These are phyloP conservation scores for Salix udensis DNA, from an alignment of 345 rosid genomes.

Conservation along the genomic window DNA sequence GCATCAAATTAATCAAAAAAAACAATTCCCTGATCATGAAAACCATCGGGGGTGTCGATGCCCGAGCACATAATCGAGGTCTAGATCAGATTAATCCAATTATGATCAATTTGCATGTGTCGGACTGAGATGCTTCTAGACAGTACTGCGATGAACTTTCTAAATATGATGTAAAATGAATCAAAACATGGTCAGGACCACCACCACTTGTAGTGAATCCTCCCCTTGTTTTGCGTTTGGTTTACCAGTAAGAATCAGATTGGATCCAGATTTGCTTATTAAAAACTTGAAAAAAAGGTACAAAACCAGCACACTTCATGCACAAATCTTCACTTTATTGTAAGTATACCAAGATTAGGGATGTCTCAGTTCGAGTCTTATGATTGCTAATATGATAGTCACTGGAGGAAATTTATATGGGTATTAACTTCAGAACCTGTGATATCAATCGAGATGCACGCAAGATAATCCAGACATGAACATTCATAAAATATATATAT, in stretches of 20 bases:
- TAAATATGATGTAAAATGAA: not conserved
- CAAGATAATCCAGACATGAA: rapidly evolving
- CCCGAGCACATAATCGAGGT: slow-evolving; percentile 6
- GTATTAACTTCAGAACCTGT: not conserved
- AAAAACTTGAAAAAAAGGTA: not conserved
- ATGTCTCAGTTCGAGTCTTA: rapidly evolving
- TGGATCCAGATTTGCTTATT: not conserved
- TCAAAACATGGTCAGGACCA: not conserved
- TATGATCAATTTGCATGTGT: slow-evolving; percentile 5
- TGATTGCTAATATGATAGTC: too few relatives aligned
- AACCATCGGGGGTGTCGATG: slow-evolving; percentile 9
- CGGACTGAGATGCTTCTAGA: not conserved
- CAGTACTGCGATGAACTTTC: not conserved
- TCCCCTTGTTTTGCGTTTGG: slow-evolving; percentile 7
- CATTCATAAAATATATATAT: too few relatives aligned
- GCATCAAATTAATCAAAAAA: not conserved
- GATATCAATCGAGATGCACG: not conserved
- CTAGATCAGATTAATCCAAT: not conserved
- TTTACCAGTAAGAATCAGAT: not conserved
- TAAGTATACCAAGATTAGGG: not conserved
- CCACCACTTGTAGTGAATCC: not conserved
- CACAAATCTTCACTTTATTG: not conserved
- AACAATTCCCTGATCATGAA: slow-evolving; percentile 8
- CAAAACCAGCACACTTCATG: not conserved
- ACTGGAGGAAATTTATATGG: too few relatives aligned